phyloP scores from a whole-genome alignment of 148 eudicot species.

The Selenicereus undatus region DNA sequence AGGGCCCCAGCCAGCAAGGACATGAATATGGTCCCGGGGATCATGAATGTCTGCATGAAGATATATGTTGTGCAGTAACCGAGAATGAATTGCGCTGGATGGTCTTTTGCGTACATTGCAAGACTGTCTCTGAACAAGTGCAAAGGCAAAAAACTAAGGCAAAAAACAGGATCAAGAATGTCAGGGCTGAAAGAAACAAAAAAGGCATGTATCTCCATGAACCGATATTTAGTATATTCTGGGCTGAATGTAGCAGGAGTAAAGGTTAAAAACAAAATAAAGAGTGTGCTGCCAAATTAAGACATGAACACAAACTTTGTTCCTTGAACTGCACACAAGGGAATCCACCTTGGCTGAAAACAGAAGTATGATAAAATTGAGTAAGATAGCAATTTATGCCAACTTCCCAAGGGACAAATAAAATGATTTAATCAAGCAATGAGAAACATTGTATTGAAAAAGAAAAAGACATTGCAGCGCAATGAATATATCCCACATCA shows the following conservation, averaged over 20 bases:
- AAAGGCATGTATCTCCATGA: background rate
- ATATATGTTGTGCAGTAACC: conserved; percentile 96
- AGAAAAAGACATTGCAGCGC: no score
- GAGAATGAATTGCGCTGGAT: conserved; percentile 84
- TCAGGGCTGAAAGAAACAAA: background rate
- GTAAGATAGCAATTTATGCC: background rate
- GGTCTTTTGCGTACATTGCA: conserved; percentile 62
- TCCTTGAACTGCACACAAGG: background rate
- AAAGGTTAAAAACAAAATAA: no score
- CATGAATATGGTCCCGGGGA: conserved; percentile 98
- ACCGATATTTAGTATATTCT: background rate
- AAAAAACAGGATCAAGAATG: background rate
- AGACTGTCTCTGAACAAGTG: conserved; percentile 67
- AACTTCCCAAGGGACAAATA: background rate
- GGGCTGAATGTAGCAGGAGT: no score
- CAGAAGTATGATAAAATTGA: background rate
- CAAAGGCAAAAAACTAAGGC: conserved; percentile 17
- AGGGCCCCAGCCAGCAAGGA: conserved; percentile 97
- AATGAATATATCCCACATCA: no score
- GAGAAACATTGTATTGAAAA: no score
- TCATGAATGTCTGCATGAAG: conserved; percentile 99
- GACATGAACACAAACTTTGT: no score
- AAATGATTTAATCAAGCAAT: background rate
- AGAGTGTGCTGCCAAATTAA: no score
- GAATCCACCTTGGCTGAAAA: no score